Evolutionary conservation across 768 basidiomycete genomes (phyloP), one percentile per base, ranked within the genome.

Genomic region (Gloeopeniophorella convolvens): DNA sequence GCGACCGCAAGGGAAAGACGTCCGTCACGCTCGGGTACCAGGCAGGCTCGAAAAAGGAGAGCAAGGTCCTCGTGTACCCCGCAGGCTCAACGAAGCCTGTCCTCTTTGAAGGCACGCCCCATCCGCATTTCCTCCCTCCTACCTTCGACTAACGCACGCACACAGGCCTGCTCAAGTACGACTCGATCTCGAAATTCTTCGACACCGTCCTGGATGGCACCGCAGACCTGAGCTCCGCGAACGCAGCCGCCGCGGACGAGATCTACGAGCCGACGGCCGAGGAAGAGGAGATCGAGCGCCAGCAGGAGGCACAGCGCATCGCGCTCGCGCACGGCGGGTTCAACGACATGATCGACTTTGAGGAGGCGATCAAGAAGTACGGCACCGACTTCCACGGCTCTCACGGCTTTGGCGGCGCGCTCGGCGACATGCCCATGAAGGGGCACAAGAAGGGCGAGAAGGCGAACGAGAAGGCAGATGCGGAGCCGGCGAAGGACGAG

Each of bases 21-120:
- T 78, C 79, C 7, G 69, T 72, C 0, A 67, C 72, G 21, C 63
- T 90, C 50, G 87, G 85, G 1, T 69, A 81, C 37, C 78, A 80
- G 56, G 71, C 68, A 34, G 72, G 73, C 36, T 75, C 68, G 51
- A 68, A 71, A 63, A 64, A 65, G 52, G 70, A 73, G 30, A 71
- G 81, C 13, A 87, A 88, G 53, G 79, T 93, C 18, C 67, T 93
- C 18, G 62, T 89, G 16, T 93, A 87, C 66, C 76, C 79, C 7
- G 67, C 73, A 3, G 84, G 78, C 9, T 80, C 79, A 9, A 73
- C 65, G 4, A 72, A 72, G 2, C 73, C 78, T 4, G 64, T 81
- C 21, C 72, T 74, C 48, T 94, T 87, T 59, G 72, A 87, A 63
- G 90, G 90, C 87, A 44, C 35, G 65, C 18, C 11, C 26, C 28